Evolutionary conservation across 164 flowering plant species (phyloP).

Genomic region (Nelumbo lutea): DNA sequence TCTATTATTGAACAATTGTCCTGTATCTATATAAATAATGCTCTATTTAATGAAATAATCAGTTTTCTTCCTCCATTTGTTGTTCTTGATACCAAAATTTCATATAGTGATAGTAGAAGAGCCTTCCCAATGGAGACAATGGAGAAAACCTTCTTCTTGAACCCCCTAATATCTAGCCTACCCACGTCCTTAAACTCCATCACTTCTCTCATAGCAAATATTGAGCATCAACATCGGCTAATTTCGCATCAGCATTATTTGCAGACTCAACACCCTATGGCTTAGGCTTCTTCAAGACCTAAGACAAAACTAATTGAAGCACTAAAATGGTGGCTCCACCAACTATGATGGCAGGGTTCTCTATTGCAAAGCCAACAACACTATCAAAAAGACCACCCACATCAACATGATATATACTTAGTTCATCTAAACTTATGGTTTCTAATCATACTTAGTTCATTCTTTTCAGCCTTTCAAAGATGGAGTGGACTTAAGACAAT

Average conservation of each 20-base stretch:
- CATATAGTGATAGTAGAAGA: conserved; percentile 47
- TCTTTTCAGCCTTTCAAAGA: too few species aligned
- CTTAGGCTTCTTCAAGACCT: conserved; percentile 52
- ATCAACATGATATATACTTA: conserved; percentile 25
- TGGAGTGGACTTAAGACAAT: too few species aligned
- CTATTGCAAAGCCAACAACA: conserved; percentile 36
- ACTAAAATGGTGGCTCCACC: conserved; percentile 62
- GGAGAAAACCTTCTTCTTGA: conserved; percentile 69
- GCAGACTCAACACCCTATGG: conserved; percentile 86
- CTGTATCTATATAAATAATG: too few species aligned
- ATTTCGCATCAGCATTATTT: conserved; percentile 60
- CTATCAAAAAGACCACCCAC: conserved; percentile 39
- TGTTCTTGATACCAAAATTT: too few species aligned
- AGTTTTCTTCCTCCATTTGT: too few species aligned
- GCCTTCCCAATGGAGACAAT: conserved; percentile 79
- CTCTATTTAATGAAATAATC: too few species aligned
- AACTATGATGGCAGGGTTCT: conserved; percentile 58
- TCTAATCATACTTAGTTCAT: too few species aligned
- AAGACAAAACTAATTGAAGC: conserved; percentile 63
- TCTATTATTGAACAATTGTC: too few species aligned
- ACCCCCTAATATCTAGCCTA: conserved; percentile 61
- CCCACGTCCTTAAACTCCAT: conserved; percentile 62
- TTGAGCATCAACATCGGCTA: conserved; percentile 60
- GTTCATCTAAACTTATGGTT: too few species aligned
- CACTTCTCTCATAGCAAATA: conserved; percentile 79